Base-by-base conservation (phyloP, 2,329 filamentous ascomycete species). In the Fusarium nygamai region DNA sequence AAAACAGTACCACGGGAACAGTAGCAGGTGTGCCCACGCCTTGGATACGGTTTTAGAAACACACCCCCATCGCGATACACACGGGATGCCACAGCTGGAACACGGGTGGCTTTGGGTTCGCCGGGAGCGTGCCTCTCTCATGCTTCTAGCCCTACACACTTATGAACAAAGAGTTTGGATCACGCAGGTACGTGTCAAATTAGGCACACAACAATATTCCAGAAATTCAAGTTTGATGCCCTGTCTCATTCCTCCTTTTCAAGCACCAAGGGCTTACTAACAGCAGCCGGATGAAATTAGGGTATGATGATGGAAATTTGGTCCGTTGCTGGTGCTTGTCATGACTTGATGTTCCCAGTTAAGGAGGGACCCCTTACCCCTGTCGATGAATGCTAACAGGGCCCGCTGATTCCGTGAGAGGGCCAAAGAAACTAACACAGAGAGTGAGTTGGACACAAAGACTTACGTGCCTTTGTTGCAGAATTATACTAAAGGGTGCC, bases 271-370 rank as follows among this genome's bases (percentile, higher is more conserved):
- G 68, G 60, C 29, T 69, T 39, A 70, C 67, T 74, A 71, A 65
- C 33, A 64, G 27, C 27, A 51, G 48, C 64, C 59, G 36, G 60
- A 61, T 63, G 48, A 64, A 61, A 66, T 53, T 72, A 75, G 74
- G 72, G 71, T 59, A 74, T 64, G 61, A 53, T 50, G 48, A 59
- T 78, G 69, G 76, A 77, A 75, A 78, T 76, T 78, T 78, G 71
- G 65, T 34, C 56, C 54, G 43, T 69, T 53, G 58, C 68, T 69
- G 73, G 61, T 51, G 68, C 48, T 33, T 50, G 51, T 46, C 71
- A 58, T 60, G 64, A 71, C 71, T 74, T 73, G 44, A 71, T 59
- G 64, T 74, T 54, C 34, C 67, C 48, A 68, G 54, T 48, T 50
- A 69, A 74, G 58, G 66, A 74, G 47, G 63, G 43, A 51, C 67